Evolutionary conservation across 2,329 filamentous ascomycete species (phyloP).

Genomic region (Penicillium sp.): DNA sequence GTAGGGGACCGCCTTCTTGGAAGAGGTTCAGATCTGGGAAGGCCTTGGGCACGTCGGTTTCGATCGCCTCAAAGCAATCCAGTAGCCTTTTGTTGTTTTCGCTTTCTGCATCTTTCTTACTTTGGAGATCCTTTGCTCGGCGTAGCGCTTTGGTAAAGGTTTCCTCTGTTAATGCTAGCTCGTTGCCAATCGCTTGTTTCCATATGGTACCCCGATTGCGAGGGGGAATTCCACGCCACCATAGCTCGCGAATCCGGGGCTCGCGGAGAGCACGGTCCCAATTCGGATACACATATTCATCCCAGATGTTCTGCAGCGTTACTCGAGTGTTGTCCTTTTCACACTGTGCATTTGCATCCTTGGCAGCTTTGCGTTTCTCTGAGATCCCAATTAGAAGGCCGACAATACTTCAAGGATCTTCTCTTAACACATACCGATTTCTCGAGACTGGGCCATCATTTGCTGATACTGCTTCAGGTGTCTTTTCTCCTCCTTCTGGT

Average conservation of each 20-base stretch:
- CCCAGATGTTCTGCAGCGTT: constrained; percentile 59
- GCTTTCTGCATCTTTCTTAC: constrained; percentile 43
- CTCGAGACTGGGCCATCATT: constrained; percentile 63
- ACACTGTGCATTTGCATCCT: constrained; percentile 47
- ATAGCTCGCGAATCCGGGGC: constrained; percentile 58
- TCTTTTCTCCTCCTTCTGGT: constrained; percentile 84
- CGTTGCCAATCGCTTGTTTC: constrained; percentile 61
- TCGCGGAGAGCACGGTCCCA: constrained; percentile 57
- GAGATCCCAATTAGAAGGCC: background rate
- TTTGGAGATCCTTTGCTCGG: constrained; percentile 52
- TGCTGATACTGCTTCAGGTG: constrained; percentile 72
- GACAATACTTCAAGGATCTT: background rate
- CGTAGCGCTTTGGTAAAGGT: constrained; percentile 58
- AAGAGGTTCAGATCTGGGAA: constrained; percentile 62
- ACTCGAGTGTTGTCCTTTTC: constrained; percentile 53
- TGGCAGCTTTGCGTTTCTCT: constrained; percentile 52
- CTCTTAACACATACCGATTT: constrained; percentile 48
- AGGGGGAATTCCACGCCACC: constrained; percentile 63
- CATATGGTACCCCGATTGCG: constrained; percentile 57
- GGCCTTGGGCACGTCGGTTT: constrained; percentile 52
- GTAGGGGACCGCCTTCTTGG: constrained; percentile 52
- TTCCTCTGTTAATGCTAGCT: constrained; percentile 54
- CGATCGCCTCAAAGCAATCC: constrained; percentile 55
- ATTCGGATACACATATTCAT: constrained; percentile 59
- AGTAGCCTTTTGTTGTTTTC: constrained; percentile 46